A percentile compares a stretch with the other conserved stretches of the same genome.
These are phyloP conservation scores for Plasmopara muralis DNA, from an alignment of 352 stramenopile species.

Conservation along the genomic window DNA sequence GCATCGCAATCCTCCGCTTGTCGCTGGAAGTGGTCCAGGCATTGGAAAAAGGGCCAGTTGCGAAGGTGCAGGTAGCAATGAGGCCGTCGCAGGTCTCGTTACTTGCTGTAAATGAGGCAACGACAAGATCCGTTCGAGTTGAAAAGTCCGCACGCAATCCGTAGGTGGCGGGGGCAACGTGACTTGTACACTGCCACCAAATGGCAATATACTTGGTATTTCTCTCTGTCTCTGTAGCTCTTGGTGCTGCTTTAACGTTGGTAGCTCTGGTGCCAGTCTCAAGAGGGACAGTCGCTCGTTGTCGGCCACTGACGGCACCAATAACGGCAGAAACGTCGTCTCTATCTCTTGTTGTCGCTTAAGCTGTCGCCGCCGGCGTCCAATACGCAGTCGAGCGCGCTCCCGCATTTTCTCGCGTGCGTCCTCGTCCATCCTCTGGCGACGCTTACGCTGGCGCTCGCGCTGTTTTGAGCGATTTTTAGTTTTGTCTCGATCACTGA, in stretches of 20 bases:
- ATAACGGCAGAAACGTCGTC: neutral
- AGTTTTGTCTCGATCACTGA: conserved; percentile 34
- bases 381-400: conserved; percentile 42
- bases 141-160: conserved; percentile 15
- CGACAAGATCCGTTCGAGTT: conserved; percentile 29
- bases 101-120: conserved; percentile 49
- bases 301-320: conserved; percentile 3
- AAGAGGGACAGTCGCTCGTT: conserved; percentile 13
- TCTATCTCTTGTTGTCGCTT: conserved; percentile 13
- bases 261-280: conserved; percentile 21
- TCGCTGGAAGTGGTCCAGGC: conserved; percentile 13
- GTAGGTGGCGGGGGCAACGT: conserved; percentile 28
- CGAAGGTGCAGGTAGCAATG: conserved; percentile 30
- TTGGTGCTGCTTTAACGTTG: conserved; percentile 19
- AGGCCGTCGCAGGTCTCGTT: conserved; percentile 40
- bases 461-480: conserved; percentile 39
- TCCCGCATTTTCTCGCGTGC: conserved; percentile 35
- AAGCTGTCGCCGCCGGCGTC: conserved; percentile 22
- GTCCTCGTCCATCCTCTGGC: conserved; percentile 36
- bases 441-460: conserved; percentile 33
- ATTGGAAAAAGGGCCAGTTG: conserved; percentile 27
- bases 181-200: conserved; percentile 28
- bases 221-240: conserved; percentile 22
- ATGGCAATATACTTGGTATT: conserved; percentile 17
- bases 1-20: conserved; percentile 5